Percentiles rank a stretch among this genome's conserved stretches.
These are phyloP conservation scores for Candida parachauliodes DNA, from an alignment of 805 yeast genomes.

Conservation along the genomic window DNA sequence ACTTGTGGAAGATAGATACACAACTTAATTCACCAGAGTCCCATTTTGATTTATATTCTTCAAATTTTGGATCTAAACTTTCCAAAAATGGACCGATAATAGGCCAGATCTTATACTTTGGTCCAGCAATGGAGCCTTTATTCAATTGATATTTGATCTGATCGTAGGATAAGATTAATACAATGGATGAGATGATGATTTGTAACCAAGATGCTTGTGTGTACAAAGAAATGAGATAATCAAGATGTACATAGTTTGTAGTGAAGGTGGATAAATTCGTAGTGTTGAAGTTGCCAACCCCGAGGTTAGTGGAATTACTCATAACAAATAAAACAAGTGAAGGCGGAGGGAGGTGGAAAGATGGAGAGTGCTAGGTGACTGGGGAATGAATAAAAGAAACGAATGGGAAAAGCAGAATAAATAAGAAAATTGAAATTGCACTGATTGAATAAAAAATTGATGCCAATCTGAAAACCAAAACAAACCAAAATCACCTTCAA, in stretches of 20 bases:
- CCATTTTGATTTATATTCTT: slow-evolving; percentile 92
- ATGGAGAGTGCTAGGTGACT: too few species aligned
- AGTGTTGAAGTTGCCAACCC: background rate
- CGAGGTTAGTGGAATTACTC: background rate
- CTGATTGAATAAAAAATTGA: background rate
- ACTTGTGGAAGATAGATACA: slow-evolving; percentile 96
- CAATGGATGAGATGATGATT: slow-evolving; percentile 42
- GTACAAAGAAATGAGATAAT: slow-evolving; percentile 9
- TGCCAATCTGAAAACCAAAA: too few species aligned
- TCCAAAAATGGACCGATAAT: slow-evolving; percentile 95
- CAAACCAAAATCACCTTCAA: too few species aligned
- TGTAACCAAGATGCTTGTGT: slow-evolving; percentile 50
- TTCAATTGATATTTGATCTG: slow-evolving; percentile 73
- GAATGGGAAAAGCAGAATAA: background rate
- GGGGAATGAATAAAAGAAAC: background rate
- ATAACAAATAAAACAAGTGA: background rate
- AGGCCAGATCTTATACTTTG: slow-evolving; percentile 84
- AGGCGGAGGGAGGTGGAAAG: background rate
- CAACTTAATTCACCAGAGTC: slow-evolving; percentile 90
- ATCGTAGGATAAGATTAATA: slow-evolving; percentile 57
- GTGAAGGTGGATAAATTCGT: background rate
- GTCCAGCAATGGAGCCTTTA: slow-evolving; percentile 92
- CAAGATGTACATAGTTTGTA: background rate
- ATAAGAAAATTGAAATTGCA: background rate
- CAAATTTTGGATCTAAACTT: slow-evolving; percentile 91